A percentile compares a stretch with the other conserved stretches of the same genome.
Conservation (phyloP, 2,329 filamentous ascomycete species). For the Daldinia sp. region DNA sequence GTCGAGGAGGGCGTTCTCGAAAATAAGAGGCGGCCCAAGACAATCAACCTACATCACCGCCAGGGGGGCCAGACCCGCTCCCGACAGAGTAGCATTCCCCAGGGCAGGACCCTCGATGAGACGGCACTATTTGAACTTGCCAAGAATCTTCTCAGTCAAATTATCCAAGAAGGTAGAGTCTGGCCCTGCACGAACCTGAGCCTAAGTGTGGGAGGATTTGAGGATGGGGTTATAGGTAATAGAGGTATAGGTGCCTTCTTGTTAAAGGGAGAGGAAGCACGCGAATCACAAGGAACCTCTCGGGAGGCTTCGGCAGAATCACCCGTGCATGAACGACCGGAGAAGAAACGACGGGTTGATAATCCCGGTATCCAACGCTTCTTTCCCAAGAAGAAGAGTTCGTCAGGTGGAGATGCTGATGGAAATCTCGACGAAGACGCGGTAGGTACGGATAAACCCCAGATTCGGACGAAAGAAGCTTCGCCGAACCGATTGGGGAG, state of each 20-base stretch:
- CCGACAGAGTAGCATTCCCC: constrained; percentile 77
- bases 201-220: constrained; percentile 88
- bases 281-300: constrained; percentile 55
- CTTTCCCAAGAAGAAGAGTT: constrained; percentile 56
- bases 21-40: constrained; percentile 85
- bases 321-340: constrained; percentile 46
- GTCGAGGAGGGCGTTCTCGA: constrained; percentile 91
- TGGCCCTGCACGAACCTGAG: constrained; percentile 96
- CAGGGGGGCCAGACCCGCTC: constrained; percentile 78
- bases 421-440: constrained; percentile 37
- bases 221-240: constrained; percentile 85
- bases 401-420: constrained; percentile 45
- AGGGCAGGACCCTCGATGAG: constrained; percentile 78
- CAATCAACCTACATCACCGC: constrained; percentile 84
- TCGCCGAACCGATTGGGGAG: constrained; percentile 41
- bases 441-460: constrained; percentile 27
- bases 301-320: constrained; percentile 41
- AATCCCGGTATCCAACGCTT: constrained; percentile 64
- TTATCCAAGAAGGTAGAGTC: constrained; percentile 77
- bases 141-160: constrained; percentile 78
- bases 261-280: constrained; percentile 75
- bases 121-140: constrained; percentile 76
- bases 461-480: constrained; percentile 36
- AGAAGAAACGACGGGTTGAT: constrained; percentile 58
- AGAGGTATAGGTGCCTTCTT: constrained; percentile 87